These are phyloP conservation scores for Canavalia gladiata DNA, from an alignment of 306 rosid genomes.

Conservation along the genomic window DNA sequence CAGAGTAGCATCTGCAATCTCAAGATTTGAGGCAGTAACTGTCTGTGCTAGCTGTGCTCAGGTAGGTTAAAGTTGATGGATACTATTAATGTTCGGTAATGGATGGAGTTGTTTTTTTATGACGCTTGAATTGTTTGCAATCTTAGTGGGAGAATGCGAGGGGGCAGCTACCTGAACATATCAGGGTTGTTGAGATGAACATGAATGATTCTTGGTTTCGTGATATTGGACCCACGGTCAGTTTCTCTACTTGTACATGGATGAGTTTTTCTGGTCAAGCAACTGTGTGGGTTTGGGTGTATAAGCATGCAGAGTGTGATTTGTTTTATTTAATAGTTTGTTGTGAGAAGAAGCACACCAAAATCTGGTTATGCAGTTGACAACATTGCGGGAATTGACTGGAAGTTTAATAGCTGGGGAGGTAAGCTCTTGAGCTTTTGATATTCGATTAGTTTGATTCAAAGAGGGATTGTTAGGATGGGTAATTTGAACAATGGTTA, in stretches of 20 bases:
- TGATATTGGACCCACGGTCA: constrained; percentile 86
- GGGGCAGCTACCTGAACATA: constrained; percentile 63
- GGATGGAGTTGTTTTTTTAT: neutral
- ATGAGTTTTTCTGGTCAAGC: neutral
- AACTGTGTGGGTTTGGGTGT: neutral
- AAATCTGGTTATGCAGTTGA: constrained; percentile 46
- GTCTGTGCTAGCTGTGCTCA: constrained; percentile 75
- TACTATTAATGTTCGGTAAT: neutral
- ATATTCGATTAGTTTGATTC: neutral
- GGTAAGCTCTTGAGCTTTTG: constrained; percentile 58
- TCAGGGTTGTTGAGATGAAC: constrained; percentile 84
- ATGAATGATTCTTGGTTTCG: constrained; percentile 94
- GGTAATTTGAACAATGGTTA: constrained; percentile 33
- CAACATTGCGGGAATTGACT: constrained; percentile 85
- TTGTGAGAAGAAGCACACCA: constrained; percentile 59
- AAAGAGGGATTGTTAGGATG: constrained; percentile 16
- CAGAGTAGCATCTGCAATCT: constrained; percentile 78
- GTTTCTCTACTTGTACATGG: constrained; percentile 45
- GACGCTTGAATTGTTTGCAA: constrained; percentile 9
- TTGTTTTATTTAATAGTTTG: constrained; percentile 68
- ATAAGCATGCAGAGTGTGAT: neutral
- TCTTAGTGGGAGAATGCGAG: constrained; percentile 85
- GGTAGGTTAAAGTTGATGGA: constrained; percentile 53
- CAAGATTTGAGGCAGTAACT: constrained; percentile 84
- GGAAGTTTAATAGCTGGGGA: constrained; percentile 97